Percentiles rank a stretch among this genome's conserved stretches.
Conservation (phyloP, 805 yeast species). For the Metschnikowia santaceciliae region DNA sequence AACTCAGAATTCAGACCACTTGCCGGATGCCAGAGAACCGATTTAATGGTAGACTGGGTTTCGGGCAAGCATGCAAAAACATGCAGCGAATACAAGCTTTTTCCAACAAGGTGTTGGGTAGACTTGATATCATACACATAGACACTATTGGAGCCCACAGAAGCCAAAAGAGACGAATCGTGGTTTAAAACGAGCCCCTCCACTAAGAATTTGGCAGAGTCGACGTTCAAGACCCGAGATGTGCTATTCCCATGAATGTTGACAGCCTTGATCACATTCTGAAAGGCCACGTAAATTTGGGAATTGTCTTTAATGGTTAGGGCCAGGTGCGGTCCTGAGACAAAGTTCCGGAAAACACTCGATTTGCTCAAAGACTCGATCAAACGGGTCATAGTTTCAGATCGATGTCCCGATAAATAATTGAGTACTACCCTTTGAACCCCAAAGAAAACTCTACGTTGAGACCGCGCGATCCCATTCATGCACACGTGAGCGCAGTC, state of each 20-base stretch:
- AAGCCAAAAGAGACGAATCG: conserved; percentile 11
- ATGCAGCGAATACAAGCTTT: neutral
- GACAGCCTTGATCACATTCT: conserved; percentile 11
- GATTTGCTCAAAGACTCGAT: conserved; percentile 1
- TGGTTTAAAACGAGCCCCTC: conserved; percentile 9
- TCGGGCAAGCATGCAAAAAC: neutral
- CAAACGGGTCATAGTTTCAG: neutral
- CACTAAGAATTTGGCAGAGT: conserved; percentile 5
- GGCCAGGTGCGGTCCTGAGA: neutral
- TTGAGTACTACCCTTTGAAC: neutral
- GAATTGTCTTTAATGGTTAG: conserved; percentile 10
- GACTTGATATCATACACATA: conserved; percentile 10
- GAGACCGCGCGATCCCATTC: neutral
- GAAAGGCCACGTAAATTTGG: conserved; percentile 11
- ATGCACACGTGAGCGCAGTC: neutral
- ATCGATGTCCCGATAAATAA: neutral
- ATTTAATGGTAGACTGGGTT: neutral
- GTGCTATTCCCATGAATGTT: conserved; percentile 6
- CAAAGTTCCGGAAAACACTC: conserved; percentile 7
- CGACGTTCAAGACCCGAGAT: conserved; percentile 6
- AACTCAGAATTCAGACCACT: conserved; percentile 12
- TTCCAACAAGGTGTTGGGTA: neutral
- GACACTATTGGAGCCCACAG: conserved; percentile 9
- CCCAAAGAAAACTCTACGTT: neutral
- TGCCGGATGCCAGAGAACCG: conserved; percentile 17